Evolutionary conservation across 2,329 filamentous ascomycete species (phyloP), one percentile per base, ranked within the genome.

Genomic region (Ceratocystis variospora): DNA sequence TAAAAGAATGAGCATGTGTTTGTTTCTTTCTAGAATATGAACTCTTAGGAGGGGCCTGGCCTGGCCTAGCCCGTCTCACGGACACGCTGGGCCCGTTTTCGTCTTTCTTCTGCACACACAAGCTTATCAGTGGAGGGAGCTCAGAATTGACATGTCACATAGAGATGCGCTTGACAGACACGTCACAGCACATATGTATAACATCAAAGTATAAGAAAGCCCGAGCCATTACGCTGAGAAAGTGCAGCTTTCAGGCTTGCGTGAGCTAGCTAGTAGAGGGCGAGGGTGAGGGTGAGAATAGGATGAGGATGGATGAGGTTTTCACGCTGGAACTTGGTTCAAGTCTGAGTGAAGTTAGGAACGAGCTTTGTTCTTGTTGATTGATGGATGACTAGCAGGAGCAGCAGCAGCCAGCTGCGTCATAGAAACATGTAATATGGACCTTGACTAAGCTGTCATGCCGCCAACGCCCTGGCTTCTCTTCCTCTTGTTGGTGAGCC

Each of bases 121-220:
- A 22, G 48, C 48, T 50, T 50, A 50, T 50, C 48, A 25, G 22
- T 22, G 19, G 53, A 57, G 53, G 22, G 28, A 8, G 15, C 4
- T 10, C 55, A 33, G 19, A 59, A n/a, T 7, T 33, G 31, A 33
- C 10, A 37, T 59, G 55, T 33, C 55, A 33, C 15, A 31, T 31
- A 37, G 55, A 19, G 55, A 31, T 33, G 31, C 33, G 15, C 28
- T 59, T 59, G 55, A 59, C 55, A 59, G 55, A 59, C 55, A 59
- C 55, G 55, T 59, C 55, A 59, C 55, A 37, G 55, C 33, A 37
- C 55, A 59, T 59, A 59, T 59, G 55, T 59, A 59, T 59, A 59
- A 5, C 25, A 37, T 59, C 19, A 17, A 53, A 25, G 48, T 15
- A 28, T 53, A 15, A 53, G 22, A 53, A 22, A 41, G 37, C 3